Conservation (phyloP, 352 stramenopile genomes). For the Pythium biforme region DNA sequence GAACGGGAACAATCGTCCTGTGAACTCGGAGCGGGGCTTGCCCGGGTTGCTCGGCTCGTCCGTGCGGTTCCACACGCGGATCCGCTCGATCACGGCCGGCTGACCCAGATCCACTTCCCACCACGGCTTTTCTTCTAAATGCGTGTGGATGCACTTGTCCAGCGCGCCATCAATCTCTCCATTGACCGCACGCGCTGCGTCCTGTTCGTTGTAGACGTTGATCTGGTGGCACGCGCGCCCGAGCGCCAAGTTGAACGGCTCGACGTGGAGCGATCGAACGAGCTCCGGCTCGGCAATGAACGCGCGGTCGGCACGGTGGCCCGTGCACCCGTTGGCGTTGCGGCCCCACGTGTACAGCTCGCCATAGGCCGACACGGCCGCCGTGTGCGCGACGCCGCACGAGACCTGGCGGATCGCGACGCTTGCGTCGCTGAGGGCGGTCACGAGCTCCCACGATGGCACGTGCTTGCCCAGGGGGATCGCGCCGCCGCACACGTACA, state of each 20-base stretch:
- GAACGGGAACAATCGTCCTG: slow-evolving; percentile 84
- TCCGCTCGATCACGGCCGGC: slow-evolving; percentile 71
- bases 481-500: slow-evolving; percentile 88
- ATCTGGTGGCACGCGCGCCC: slow-evolving; percentile 78
- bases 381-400: slow-evolving; percentile 89
- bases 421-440: slow-evolving; percentile 37
- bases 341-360: slow-evolving; percentile 93
- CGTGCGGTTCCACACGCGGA: slow-evolving; percentile 90
- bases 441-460: slow-evolving; percentile 71
- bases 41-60: slow-evolving; percentile 85
- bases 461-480: slow-evolving; percentile 77
- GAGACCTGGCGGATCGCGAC: slow-evolving; percentile 68
- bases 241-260: slow-evolving; percentile 89
- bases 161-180: slow-evolving; percentile 69
- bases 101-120: slow-evolving; percentile 92
- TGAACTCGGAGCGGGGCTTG: slow-evolving; percentile 73
- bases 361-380: slow-evolving; percentile 82
- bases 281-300: slow-evolving; percentile 81
- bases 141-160: slow-evolving; percentile 84
- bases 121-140: slow-evolving; percentile 90
- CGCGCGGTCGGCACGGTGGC: slow-evolving; percentile 51
- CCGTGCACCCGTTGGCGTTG: slow-evolving; percentile 90
- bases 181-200: slow-evolving; percentile 80
- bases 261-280: slow-evolving; percentile 78
- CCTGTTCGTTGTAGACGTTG: slow-evolving; percentile 89